Base-by-base conservation (phyloP, 441 rosid genomes). In the Geranium incanum region DNA sequence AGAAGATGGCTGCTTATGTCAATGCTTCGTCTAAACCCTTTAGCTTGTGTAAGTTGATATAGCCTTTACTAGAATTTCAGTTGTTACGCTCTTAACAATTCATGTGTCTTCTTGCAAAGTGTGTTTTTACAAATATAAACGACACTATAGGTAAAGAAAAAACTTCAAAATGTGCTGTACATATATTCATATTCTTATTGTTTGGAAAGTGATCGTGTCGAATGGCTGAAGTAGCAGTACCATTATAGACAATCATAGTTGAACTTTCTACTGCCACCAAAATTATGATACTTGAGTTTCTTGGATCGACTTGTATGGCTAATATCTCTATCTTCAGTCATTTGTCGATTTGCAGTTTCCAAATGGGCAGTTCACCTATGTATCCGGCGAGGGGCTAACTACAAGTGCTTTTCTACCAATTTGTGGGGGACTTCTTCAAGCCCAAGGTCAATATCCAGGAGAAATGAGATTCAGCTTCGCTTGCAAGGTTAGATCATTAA, bases 1-100 rank as follows among this genome's bases (percentile, higher is more conserved):
- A 78, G 97, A 76, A 88, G 97, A 75, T 94, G 97, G 99, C 88
- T 92, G 78, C 77, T 94, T 77, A 94, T 94, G 97, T 92, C 99
- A 77, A 92, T 94, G 97, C 86, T 92, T 50, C 86, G 94, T 69
- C 93, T 92, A 75, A 92, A 87, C 79, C 97, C 97, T 77, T 37
- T 92, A 72, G 90, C 92, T 55, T 94, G 97, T 79, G 97, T 94
- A 83, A 88, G 93, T 80, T 57, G 62, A 71, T 77, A 71, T 77
- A 11, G n/a, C 39, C 70, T 66, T 33, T 57, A 57, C 63, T 1
- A 57, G 63, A 57, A 57, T 16, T 57, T 57, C 63, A 15, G 63
- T 57, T n/a, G 16, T 3, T 55, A 55, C 4, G 0, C 62, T 15
- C 7, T 55, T 15, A 0, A 55, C 5, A 13, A 3, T 48, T 3